Base-by-base conservation (phyloP, 2,329 filamentous ascomycete species). In the Pseudogymnoascus pannorum region DNA sequence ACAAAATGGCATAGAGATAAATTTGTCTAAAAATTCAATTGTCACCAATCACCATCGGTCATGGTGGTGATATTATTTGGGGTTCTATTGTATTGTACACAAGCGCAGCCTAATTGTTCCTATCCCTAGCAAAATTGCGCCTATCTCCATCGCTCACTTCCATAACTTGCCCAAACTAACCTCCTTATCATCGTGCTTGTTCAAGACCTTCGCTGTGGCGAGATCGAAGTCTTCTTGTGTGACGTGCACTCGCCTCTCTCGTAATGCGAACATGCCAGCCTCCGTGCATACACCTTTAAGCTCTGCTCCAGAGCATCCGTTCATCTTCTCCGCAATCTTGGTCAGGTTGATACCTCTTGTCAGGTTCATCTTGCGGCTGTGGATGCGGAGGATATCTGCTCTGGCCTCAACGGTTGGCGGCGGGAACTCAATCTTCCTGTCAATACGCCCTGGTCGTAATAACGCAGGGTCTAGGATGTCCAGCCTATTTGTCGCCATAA, bases 271-370 rank as follows among this genome's bases (percentile, higher is more conserved):
- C 94, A 99, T 99, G 70, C 94, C 94, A 2, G 94, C 92, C 77
- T 99, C 94, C 51, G 94, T 99, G 75, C 94, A 99, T 57, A 99
- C 94, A 79, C 94, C 94, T 85, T 99, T 99, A 69, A 99, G 78
- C 78, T 99, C 94, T 60, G 94, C 94, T 64, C 94, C 94, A 2
- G 92, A 97, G 77, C 94, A 99, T 59, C 94, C 94, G 72, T 97
- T 97, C 94, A 99, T 99, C 85, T 97, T 97, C 81, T 99, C 94
- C 29, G 94, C 94, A 70, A 97, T 96, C 86, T 99, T 99, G 71
- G 85, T 96, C 67, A 99, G 80, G 77, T 99, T 96, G 79, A 99
- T 97, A 59, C 94, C 94, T 72, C 94, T 86, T 12, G 94, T 99
- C 70, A 99, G 77, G 78, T 99, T 99, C 94, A 99, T 99, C 77